Evolutionary conservation across 225 moss, liverwort and hornwort species (phyloP).

Genomic region (Straminergon stramineum): DNA sequence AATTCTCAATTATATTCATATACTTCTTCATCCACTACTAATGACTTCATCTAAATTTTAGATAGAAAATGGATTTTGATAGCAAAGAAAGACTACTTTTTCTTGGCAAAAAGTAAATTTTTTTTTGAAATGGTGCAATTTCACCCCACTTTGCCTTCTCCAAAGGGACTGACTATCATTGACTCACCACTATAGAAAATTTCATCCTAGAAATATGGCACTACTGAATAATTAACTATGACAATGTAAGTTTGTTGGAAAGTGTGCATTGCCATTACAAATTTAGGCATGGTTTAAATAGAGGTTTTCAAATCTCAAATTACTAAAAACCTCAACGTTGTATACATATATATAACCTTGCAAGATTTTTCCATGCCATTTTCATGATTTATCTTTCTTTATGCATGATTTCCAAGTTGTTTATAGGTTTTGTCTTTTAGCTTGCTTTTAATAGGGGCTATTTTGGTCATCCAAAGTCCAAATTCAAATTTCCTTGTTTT

Average conservation of each 20-base stretch:
- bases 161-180: neutral
- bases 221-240: neutral
- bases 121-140: neutral
- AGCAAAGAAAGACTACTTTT: neutral
- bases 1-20: neutral
- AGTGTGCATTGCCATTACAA: neutral
- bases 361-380: neutral
- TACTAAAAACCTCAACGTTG: neutral
- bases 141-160: accelerated
- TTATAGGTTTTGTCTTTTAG: neutral
- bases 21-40: neutral
- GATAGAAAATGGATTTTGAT: neutral
- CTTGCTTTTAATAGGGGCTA: neutral
- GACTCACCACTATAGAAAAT: too few relatives aligned
- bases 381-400: neutral
- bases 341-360: neutral
- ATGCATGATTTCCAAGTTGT: accelerated
- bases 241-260: neutral
- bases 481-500: neutral
- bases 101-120: neutral
- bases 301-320: neutral
- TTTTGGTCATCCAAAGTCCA: accelerated
- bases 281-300: neutral
- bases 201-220: neutral
- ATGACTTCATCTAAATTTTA: neutral